These are phyloP conservation scores for Sclerotinia minor DNA, from an alignment of 2,329 filamentous ascomycete genomes.

Conservation along the genomic window DNA sequence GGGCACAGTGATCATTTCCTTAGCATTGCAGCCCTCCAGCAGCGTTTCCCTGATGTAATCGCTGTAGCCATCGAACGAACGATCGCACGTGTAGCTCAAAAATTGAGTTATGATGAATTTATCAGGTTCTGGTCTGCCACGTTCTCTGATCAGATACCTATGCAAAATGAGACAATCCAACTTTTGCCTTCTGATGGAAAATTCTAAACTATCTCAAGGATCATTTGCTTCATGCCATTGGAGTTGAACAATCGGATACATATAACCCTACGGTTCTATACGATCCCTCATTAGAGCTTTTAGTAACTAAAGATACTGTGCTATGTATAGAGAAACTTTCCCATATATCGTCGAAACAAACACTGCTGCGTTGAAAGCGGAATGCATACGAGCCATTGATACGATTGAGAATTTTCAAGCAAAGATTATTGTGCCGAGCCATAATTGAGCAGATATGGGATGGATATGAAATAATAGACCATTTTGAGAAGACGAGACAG, in stretches of 20 bases:
- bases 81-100: slow-evolving; percentile 11
- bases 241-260: slow-evolving; percentile 40
- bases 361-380: slow-evolving; percentile 35
- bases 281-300: slow-evolving; percentile 39
- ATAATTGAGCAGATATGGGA: slow-evolving; percentile 37
- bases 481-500: slow-evolving; percentile 34
- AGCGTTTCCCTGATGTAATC: slow-evolving; percentile 39
- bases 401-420: slow-evolving; percentile 40
- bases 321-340: slow-evolving; percentile 43
- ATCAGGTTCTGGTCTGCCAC: slow-evolving; percentile 8
- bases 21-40: slow-evolving; percentile 38
- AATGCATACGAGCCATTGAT: slow-evolving; percentile 41
- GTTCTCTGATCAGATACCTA: slow-evolving; percentile 12
- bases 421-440: slow-evolving; percentile 39
- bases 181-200: not conserved
- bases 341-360: slow-evolving; percentile 42
- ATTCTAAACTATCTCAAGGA: slow-evolving; percentile 7
- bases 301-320: slow-evolving; percentile 43
- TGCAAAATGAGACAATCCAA: slow-evolving; percentile 14
- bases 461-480: slow-evolving; percentile 33
- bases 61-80: slow-evolving; percentile 10
- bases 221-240: slow-evolving; percentile 27
- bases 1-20: slow-evolving; percentile 47
- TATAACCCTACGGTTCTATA: slow-evolving; percentile 40
- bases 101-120: not conserved